Base-by-base conservation (phyloP, 2,329 filamentous ascomycete genomes). In the Apiospora hydei region DNA sequence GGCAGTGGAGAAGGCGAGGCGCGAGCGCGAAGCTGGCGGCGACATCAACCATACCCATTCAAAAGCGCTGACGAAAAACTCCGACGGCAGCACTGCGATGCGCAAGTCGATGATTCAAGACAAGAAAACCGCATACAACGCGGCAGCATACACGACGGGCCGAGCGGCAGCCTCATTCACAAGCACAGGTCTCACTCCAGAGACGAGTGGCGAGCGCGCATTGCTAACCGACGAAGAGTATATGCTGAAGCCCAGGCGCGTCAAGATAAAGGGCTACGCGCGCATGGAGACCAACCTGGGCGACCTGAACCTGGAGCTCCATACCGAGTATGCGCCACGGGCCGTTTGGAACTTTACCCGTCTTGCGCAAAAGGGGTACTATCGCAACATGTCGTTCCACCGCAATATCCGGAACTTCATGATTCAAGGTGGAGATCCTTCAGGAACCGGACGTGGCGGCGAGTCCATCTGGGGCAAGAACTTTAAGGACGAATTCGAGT, bases 331-430 rank as follows among this genome's bases (percentile, higher is more conserved):
- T 71, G 95, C 96, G 2, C 96, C 96, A 0, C 93, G 93, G 77
- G 95, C 96, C 0, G 96, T 98, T 1, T 99, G 96, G 94, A 99
- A 99, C 82, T 99, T 99, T 79, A 90, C 97, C 70, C 91, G 93
- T 71, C 85, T 99, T 5, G 90, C 95, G 1, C 93, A 98, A 79
- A 94, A 93, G 76, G 96, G 96, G 0, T 98, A 98, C 83, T 99
- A 98, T 84, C 91, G 90, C 69, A 90, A 89, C 75, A 92, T 98
- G 2, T 82, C 88, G 16, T 99, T 99, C 80, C 96, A 99, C 82
- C 91, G 96, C 74, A 98, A 97, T 81, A 98, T 99, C 77, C 92
- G 92, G 72, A 94, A 93, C 77, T 99, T 99, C 81, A 99, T 99
- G 96, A 94, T 99, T 51, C 96, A 99, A 81, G 96, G 96, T 61